phyloP scores from a whole-genome alignment of 495 filamentous ascomycete species.

The Rusavskia elegans region DNA sequence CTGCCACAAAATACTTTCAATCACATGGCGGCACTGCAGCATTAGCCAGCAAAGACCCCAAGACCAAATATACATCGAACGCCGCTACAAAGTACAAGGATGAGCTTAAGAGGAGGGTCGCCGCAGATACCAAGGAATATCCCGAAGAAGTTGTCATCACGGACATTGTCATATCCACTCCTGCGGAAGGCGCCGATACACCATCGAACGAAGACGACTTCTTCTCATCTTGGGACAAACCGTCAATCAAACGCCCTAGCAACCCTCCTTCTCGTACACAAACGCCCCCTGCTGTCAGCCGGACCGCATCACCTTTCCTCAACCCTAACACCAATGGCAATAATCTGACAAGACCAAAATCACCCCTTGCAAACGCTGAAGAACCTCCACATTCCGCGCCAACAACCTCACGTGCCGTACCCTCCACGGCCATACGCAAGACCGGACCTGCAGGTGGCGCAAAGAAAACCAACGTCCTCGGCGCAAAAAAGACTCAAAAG shows the following conservation, averaged over 20 bases:
- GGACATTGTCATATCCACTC: conserved; percentile 45
- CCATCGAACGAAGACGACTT: conserved; percentile 81
- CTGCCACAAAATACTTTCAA: conserved; percentile 95
- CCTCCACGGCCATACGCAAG: conserved; percentile 64
- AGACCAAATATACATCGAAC: conserved; percentile 87
- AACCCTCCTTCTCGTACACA: conserved; percentile 84
- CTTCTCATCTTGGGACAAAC: conserved; percentile 98
- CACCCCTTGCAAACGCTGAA: conserved; percentile 50
- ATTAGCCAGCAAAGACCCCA: conserved; percentile 85
- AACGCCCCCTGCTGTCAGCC: conserved; percentile 71
- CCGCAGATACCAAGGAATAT: conserved; percentile 70
- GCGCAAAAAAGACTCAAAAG: conserved; percentile 75
- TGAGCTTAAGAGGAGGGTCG: conserved; percentile 70
- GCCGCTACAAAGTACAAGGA: conserved; percentile 93
- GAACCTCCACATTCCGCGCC: conserved; percentile 29
- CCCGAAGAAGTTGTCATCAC: conserved; percentile 76
- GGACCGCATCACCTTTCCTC: conserved; percentile 79
- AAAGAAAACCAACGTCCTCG: conserved; percentile 70
- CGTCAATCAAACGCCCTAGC: conserved; percentile 88
- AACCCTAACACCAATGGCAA: conserved; percentile 55
- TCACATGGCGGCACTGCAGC: conserved; percentile 86
- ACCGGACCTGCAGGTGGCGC: conserved; percentile 38
- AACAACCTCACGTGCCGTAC: conserved; percentile 52
- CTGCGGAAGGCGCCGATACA: conserved; percentile 47
- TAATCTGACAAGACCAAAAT: conserved; percentile 56